Evolutionary conservation across 2,329 filamentous ascomycete genomes (phyloP).

Genomic region (Apiospora marii): DNA sequence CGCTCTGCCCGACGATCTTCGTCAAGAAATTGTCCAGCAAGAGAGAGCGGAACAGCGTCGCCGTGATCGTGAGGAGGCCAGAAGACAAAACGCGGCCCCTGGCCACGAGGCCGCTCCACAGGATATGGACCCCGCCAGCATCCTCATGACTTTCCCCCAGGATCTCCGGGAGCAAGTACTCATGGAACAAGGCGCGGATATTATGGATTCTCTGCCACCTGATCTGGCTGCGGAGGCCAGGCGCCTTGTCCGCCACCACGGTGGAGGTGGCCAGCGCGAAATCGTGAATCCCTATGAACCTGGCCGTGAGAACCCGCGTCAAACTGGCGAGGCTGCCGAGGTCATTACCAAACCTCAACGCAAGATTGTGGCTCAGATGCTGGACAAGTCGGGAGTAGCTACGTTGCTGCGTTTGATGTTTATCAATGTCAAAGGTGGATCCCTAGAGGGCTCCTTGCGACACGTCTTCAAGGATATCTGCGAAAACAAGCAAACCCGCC

Average conservation of each 20-base stretch:
- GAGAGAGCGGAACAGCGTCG: conserved; percentile 89
- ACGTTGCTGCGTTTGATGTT: conserved; percentile 99
- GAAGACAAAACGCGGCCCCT: conserved; percentile 67
- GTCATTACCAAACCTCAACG: conserved; percentile 72
- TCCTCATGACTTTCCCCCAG: conserved; percentile 88
- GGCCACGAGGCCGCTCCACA: conserved; percentile 55
- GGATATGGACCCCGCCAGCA: conserved; percentile 93
- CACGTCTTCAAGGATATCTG: conserved; percentile 90
- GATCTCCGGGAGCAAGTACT: conserved; percentile 85
- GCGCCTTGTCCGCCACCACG: conserved; percentile 59
- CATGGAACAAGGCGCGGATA: conserved; percentile 89
- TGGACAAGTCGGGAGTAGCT: conserved; percentile 94
- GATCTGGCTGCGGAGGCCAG: conserved; percentile 89
- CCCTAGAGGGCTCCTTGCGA: conserved; percentile 83
- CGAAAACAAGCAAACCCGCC: conserved; percentile 93
- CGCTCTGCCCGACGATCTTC: conserved; percentile 88
- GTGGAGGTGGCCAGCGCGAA: conserved; percentile 32
- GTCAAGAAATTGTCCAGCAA: conserved; percentile 88
- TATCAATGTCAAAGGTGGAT: conserved; percentile 83
- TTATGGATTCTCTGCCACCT: conserved; percentile 83
- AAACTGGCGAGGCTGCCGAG: conserved; percentile 38
- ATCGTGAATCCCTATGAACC: conserved; percentile 35
- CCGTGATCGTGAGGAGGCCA: conserved; percentile 82
- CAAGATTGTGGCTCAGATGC: conserved; percentile 90
- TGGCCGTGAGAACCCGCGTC: conserved; percentile 53